Base-by-base conservation (phyloP, 2,329 filamentous ascomycete species). In the Fusarium sp. region DNA sequence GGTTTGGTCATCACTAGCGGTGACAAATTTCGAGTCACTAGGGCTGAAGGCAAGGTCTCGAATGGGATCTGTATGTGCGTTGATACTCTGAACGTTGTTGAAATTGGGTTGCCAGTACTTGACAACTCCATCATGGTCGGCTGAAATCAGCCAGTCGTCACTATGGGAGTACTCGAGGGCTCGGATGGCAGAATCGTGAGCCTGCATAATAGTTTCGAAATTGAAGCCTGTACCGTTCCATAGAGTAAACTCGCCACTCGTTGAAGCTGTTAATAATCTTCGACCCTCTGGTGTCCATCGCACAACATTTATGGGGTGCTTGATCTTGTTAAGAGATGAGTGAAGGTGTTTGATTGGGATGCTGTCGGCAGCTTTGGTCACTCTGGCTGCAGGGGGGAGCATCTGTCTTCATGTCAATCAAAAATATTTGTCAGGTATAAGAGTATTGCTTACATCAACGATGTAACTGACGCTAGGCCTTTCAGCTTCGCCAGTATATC, bases 81-180 rank as follows among this genome's bases (percentile, higher is more conserved):
- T 91, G 57, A 99, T 93, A 56, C 93, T 94, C 80, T 98, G 94
- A 64, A 98, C 94, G 76, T 98, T 98, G 85, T 99, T 98, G 84
- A 99, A 98, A 80, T 98, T 99, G 32, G 95, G 94, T 80, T 98
- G 94, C 93, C 95, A 98, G 82, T 99, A 99, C 83, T 98, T 98
- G 81, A 99, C 91, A 68, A 96, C 88, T 60, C 96, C 96, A 74
- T 96, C 94, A 80, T 98, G 94, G 78, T 98, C 96, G 56, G 93
- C 94, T 10, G 96, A 98, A 57, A 99, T 88, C 15, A 99, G 86
- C 95, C 96, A 99, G 82, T 99, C 96, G 78, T 97, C 93, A 75
- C 92, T 97, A 81, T 98, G 93, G 4, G 96, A 97, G 84, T 97
- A 99, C 70, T 90, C 89, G 47, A 94, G 85, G 12, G 92, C 91